phyloP scores from a whole-genome alignment of 352 stramenopile species.

The Peronosclerospora sorghi region DNA sequence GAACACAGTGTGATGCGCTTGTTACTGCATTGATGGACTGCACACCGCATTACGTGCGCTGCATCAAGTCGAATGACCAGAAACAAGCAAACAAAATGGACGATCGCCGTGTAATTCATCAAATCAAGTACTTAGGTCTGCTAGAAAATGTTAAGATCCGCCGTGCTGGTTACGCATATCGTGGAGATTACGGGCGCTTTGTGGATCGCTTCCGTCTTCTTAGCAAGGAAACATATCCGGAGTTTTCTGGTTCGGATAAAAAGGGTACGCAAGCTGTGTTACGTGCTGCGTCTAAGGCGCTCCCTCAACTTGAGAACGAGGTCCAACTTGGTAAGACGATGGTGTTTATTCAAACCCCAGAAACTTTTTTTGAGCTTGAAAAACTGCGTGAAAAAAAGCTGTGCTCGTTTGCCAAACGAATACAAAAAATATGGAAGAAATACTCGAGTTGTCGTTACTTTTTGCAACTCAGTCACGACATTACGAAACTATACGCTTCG shows the following conservation, averaged over 20 bases:
- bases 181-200: constrained; percentile 80
- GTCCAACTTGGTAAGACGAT: constrained; percentile 85
- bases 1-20: constrained; percentile 81
- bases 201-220: constrained; percentile 76
- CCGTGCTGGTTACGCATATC: constrained; percentile 74
- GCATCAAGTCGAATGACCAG: constrained; percentile 88
- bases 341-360: constrained; percentile 86
- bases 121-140: constrained; percentile 83
- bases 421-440: constrained; percentile 76
- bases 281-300: constrained; percentile 51
- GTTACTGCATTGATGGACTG: constrained; percentile 84
- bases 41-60: constrained; percentile 86
- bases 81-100: constrained; percentile 82
- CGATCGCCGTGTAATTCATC: constrained; percentile 73
- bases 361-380: constrained; percentile 85
- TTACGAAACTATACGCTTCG: constrained; percentile 75
- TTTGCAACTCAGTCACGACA: constrained; percentile 72
- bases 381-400: constrained; percentile 79
- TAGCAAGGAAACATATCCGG: constrained; percentile 74
- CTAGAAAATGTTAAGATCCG: constrained; percentile 85
- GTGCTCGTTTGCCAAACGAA: constrained; percentile 60
- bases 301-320: constrained; percentile 66
- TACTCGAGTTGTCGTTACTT: constrained; percentile 74
- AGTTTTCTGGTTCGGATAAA: constrained; percentile 72
- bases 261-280: constrained; percentile 79